A percentile compares a stretch with the other conserved stretches of the same genome.
These are phyloP conservation scores for Insectozyma bohioensis DNA, from an alignment of 1,139 yeast genomes.

Conservation along the genomic window DNA sequence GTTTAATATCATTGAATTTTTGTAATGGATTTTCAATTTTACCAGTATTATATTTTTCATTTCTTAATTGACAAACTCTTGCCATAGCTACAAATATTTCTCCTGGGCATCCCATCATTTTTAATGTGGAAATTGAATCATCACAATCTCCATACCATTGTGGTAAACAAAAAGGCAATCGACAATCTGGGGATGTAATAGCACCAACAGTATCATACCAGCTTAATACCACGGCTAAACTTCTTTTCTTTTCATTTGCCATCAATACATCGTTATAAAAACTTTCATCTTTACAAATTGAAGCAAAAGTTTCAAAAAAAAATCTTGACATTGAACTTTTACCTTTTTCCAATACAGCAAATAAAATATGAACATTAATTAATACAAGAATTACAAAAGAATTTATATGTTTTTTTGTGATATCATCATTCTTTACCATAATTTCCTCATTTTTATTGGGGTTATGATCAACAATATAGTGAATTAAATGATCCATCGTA, in stretches of 20 bases:
- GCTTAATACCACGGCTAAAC: constrained; percentile 47
- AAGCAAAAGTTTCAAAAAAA: constrained; percentile 48
- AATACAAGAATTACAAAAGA: constrained; percentile 50
- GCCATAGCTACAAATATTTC: constrained; percentile 48
- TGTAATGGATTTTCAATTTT: constrained; percentile 9
- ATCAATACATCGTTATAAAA: constrained; percentile 24
- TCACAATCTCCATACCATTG: constrained; percentile 49
- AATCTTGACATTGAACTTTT: constrained; percentile 48
- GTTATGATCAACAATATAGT: constrained; percentile 27
- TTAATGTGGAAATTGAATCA: constrained; percentile 44
- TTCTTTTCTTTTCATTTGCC: constrained; percentile 45
- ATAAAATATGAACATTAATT: constrained; percentile 51
- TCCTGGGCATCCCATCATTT: constrained; percentile 59
- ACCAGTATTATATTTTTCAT: constrained; percentile 20
- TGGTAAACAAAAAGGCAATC: constrained; percentile 50
- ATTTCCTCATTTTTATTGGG: background rate
- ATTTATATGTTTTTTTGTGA: constrained; percentile 35
- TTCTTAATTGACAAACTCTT: constrained; percentile 41
- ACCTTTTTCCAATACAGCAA: constrained; percentile 53
- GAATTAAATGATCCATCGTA: constrained; percentile 51
- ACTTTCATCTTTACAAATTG: constrained; percentile 39
- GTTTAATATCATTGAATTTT: constrained; percentile 21
- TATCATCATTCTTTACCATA: constrained; percentile 16
- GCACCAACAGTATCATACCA: constrained; percentile 60
- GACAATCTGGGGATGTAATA: constrained; percentile 53